Base-by-base conservation (phyloP, 2,329 filamentous ascomycete species). In the Sphaerulina musiva region DNA sequence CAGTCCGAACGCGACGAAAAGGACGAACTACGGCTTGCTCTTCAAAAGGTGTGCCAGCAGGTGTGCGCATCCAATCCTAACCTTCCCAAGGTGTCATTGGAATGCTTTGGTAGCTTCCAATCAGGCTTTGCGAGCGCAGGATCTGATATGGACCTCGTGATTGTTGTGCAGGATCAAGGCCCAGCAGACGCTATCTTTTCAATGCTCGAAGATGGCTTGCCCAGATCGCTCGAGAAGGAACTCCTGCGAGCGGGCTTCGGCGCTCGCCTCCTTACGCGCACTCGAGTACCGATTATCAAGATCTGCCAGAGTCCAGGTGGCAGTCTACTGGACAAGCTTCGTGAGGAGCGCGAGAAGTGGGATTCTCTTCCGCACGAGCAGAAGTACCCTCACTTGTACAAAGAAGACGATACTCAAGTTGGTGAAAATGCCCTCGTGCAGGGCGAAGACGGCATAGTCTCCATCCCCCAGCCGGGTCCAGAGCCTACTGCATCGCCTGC, bases 111-210 rank as follows among this genome's bases (percentile, higher is more conserved):
- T 4, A 95, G 89, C 67, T 76, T 95, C 45, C 81, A 82, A 17
- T 91, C 89, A 10, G 90, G 90, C 0, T 95, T 95, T 71, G 91
- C 88, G 3, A 89, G 87, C 9, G 87, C 87, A 63, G 82, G 83
- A n/a, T 92, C 90, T 1, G 90, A 95, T 65, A 89, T 95, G 85
- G 91, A 96, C 69, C 79, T 95, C 31, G 87, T 85, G 7, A 79
- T 95, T 34, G 74, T 93, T 4, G 85, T 87, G 1, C 81, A 66
- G 48, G 60, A 66, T 20, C 53, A 62, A 6, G 56, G 49, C 39
- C 57, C 61, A 6, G 56, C 52, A 26, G 53, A 60, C 12, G 62
- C 66, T 9, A 56, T 59, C 57, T 65, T 67, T 48, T 66, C 64
- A 9, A 61, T 67, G 46, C 85, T 85, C 1, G 66, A 70, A 17